Conservation (phyloP, 2,329 filamentous ascomycete genomes). For the Fusarium armeniacum region DNA sequence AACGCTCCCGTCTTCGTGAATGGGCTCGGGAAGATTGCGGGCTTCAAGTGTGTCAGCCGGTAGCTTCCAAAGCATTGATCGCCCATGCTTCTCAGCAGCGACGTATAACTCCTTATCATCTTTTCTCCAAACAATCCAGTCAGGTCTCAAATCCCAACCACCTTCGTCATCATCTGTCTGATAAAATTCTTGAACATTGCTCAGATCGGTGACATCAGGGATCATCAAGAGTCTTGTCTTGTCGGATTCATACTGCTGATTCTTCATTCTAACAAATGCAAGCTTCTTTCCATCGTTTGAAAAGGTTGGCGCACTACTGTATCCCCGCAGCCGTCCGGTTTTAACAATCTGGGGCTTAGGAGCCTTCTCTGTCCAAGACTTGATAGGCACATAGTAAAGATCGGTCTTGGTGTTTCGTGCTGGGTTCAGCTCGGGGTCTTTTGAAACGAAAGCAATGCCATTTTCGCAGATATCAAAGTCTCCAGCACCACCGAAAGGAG, state of each 20-base stretch:
- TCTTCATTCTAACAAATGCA: constrained; percentile 84
- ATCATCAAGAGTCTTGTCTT: constrained; percentile 74
- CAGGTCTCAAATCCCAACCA: constrained; percentile 71
- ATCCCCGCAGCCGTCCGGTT: constrained; percentile 73
- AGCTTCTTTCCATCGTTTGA: constrained; percentile 78
- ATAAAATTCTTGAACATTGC: constrained; percentile 73
- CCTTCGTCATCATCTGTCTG: constrained; percentile 73
- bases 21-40: constrained; percentile 61
- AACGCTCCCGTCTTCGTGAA: constrained; percentile 69
- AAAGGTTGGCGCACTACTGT: constrained; percentile 77
- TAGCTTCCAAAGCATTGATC: constrained; percentile 72
- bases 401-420: constrained; percentile 86
- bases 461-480: constrained; percentile 81
- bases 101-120: constrained; percentile 76
- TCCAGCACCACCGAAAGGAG: constrained; percentile 82
- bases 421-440: constrained; percentile 78
- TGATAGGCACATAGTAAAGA: constrained; percentile 79
- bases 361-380: constrained; percentile 70
- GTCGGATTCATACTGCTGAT: constrained; percentile 84
- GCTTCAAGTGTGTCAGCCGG: constrained; percentile 67
- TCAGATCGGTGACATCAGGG: constrained; percentile 70
- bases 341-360: constrained; percentile 64
- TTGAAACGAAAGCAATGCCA: constrained; percentile 80
- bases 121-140: constrained; percentile 68
- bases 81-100: constrained; percentile 78